Percentiles rank a stretch among this genome's conserved stretches.
phyloP scores from a whole-genome alignment of 2,329 filamentous ascomycete genomes.

The Curvularia spicifera region DNA sequence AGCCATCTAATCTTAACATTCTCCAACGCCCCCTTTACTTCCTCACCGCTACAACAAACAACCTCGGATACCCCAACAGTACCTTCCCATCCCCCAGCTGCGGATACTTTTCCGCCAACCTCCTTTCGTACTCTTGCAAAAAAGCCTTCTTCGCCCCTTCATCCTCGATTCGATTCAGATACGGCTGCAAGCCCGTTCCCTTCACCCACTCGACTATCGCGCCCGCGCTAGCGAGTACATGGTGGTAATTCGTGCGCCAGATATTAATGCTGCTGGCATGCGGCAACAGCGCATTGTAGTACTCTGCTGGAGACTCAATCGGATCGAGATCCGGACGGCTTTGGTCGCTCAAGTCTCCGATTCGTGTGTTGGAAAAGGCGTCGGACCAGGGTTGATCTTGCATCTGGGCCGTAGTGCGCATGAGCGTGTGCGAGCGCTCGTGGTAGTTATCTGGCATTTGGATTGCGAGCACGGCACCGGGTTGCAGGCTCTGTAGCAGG shows the following conservation, averaged over 20 bases:
- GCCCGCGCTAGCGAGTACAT: slow-evolving; percentile 56
- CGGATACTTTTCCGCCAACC: slow-evolving; percentile 55
- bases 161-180: slow-evolving; percentile 56
- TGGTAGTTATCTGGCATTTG: slow-evolving; percentile 62
- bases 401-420: slow-evolving; percentile 53
- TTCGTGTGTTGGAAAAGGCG: slow-evolving; percentile 28
- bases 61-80: slow-evolving; percentile 61
- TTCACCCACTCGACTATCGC: slow-evolving; percentile 67
- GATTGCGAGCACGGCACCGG: slow-evolving; percentile 61
- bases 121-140: slow-evolving; percentile 55
- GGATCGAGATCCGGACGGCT: slow-evolving; percentile 52
- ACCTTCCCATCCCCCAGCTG: slow-evolving; percentile 60
- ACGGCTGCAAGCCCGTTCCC: slow-evolving; percentile 64
- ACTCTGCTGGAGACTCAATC: slow-evolving; percentile 56
- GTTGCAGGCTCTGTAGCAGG: slow-evolving; percentile 51
- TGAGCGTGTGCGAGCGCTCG: slow-evolving; percentile 58
- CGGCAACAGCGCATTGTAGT: slow-evolving; percentile 59
- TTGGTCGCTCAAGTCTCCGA: slow-evolving; percentile 23
- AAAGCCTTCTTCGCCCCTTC: slow-evolving; percentile 52
- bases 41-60: slow-evolving; percentile 59
- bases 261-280: slow-evolving; percentile 53
- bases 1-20: no score
- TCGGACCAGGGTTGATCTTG: slow-evolving; percentile 50
- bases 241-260: slow-evolving; percentile 63
- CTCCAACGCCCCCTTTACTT: slow-evolving; percentile 17